A percentile compares a stretch with the other conserved stretches of the same genome.
Evolutionary conservation across 2,329 filamentous ascomycete genomes (phyloP).

Genomic region (Claviceps citrina): DNA sequence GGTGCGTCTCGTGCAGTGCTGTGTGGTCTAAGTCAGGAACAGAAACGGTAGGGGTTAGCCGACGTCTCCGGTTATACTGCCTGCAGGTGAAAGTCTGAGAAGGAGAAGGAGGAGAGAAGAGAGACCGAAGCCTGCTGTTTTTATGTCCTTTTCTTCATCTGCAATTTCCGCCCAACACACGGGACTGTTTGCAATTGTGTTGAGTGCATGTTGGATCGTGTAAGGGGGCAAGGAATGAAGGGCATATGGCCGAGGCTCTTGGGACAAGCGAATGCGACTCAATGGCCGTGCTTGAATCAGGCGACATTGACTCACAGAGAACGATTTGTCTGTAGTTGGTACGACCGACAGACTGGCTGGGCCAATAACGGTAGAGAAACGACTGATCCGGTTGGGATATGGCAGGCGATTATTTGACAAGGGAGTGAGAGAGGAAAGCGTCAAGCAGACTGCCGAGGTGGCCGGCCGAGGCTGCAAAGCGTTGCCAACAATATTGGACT

Average conservation of each 20-base stretch:
- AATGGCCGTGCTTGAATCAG: slow-evolving; percentile 10
- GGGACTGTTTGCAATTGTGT: neutral
- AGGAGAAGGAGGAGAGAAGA: no score
- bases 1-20: slow-evolving; percentile 1
- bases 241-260: slow-evolving; percentile 3
- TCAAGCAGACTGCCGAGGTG: slow-evolving; percentile 16
- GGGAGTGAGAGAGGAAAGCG: slow-evolving; percentile 8
- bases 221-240: neutral
- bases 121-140: neutral
- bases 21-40: neutral
- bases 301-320: slow-evolving; percentile 21
- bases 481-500: slow-evolving; percentile 21
- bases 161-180: neutral
- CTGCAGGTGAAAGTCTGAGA: neutral
- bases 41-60: neutral
- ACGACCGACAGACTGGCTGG: slow-evolving; percentile 9
- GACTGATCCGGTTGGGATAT: slow-evolving; percentile 4
- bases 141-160: neutral
- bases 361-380: slow-evolving; percentile 1
- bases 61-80: neutral
- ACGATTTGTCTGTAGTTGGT: slow-evolving; percentile 16
- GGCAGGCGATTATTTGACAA: slow-evolving; percentile 8
- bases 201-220: neutral
- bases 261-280: slow-evolving; percentile 6
- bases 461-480: slow-evolving; percentile 16